These are phyloP conservation scores for Blumeria graminis DNA, from an alignment of 2,329 filamentous ascomycete genomes.

Conservation along the genomic window DNA sequence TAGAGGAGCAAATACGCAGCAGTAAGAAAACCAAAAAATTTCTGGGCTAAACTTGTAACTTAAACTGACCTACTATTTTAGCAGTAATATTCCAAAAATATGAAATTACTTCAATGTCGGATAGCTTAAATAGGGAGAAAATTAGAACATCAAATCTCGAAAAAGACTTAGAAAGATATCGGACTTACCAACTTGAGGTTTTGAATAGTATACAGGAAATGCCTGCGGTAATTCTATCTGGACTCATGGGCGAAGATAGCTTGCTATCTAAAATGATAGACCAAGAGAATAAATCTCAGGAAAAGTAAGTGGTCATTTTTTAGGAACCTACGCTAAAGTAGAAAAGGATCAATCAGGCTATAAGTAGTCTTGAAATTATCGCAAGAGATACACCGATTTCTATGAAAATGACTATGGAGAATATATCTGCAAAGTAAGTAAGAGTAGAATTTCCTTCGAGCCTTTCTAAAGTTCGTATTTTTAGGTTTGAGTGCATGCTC, in stretches of 20 bases:
- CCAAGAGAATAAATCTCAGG: slow-evolving; percentile 2
- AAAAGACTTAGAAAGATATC: slow-evolving; percentile 6
- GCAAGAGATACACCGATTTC: slow-evolving; percentile 5
- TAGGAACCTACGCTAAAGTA: slow-evolving; percentile 2
- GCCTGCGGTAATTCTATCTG: slow-evolving; percentile 4
- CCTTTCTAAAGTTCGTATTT: too few relatives aligned
- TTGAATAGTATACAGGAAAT: slow-evolving; percentile 7
- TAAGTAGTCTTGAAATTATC: slow-evolving; percentile 5
- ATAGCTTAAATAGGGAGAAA: slow-evolving; percentile 6
- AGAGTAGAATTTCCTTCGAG: too few relatives aligned
- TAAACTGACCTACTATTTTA: neutral
- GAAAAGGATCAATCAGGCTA: slow-evolving; percentile 8
- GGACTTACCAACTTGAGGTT: slow-evolving; percentile 6
- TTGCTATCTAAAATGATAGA: slow-evolving; percentile 7
- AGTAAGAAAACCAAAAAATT: neutral
- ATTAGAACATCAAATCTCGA: slow-evolving; percentile 5
- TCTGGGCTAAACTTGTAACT: neutral
- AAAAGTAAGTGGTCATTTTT: neutral
- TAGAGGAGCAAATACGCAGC: neutral
- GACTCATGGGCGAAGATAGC: slow-evolving; percentile 8
- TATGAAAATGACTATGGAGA: slow-evolving; percentile 9
- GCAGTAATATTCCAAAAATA: neutral
- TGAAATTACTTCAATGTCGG: neutral
- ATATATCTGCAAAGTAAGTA: slow-evolving; percentile 9
- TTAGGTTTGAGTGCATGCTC: too few relatives aligned